Conservation (phyloP, 176 grass and related monocot genomes). For the Secale cereale region DNA sequence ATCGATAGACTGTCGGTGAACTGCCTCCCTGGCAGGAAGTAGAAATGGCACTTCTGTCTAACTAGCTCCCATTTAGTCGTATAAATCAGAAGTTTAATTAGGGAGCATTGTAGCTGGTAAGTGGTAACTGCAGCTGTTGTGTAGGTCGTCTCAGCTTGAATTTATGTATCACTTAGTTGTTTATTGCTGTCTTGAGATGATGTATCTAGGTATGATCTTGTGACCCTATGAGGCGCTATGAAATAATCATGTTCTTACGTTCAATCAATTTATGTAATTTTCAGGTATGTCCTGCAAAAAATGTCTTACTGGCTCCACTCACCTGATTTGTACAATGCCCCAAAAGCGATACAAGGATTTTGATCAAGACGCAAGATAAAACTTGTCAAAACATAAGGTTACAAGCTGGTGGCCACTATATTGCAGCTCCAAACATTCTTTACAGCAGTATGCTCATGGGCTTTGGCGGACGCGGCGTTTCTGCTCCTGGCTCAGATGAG, state of each 20-base stretch:
- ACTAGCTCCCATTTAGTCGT: constrained; percentile 37
- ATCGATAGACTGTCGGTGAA: not conserved
- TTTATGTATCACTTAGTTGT: constrained; percentile 17
- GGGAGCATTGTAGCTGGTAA: constrained; percentile 18
- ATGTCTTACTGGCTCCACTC: not conserved
- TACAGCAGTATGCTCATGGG: not conserved
- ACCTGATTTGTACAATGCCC: not conserved
- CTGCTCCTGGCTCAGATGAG: too few species aligned
- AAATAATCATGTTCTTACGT: constrained; percentile 15
- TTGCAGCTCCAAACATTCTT: not conserved
- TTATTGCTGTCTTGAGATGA: constrained; percentile 21
- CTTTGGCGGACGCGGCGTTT: too few species aligned
- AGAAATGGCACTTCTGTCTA: constrained; percentile 19
- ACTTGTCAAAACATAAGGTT: not conserved
- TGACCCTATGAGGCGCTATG: constrained; percentile 6
- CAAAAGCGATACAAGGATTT: not conserved
- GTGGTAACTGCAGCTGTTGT: constrained; percentile 34
- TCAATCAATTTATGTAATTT: not conserved
- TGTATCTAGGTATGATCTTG: constrained; percentile 27
- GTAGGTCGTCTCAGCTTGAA: constrained; percentile 28
- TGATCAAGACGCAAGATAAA: not conserved
- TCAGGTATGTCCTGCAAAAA: not conserved
- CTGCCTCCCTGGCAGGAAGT: constrained; percentile 18
- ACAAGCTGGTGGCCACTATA: too few species aligned
- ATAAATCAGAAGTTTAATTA: constrained; percentile 44